Conservation (phyloP, 1,284 basidiomycete species). For the Apiotrichum sp. region DNA sequence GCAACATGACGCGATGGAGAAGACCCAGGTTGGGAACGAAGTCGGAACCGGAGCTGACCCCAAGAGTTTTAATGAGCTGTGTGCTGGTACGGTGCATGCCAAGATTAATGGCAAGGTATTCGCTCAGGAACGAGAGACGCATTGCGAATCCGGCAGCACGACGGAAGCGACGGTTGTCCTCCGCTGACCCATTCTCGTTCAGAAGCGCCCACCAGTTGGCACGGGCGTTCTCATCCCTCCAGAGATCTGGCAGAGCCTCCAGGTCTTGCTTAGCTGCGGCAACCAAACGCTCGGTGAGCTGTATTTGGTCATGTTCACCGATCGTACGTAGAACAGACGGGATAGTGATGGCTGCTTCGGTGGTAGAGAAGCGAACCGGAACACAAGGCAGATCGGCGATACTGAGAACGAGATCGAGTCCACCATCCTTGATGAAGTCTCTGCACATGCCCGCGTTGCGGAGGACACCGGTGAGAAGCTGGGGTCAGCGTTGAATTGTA, state of each 20-base stretch:
- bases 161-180: conserved; percentile 7
- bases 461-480: conserved; percentile 92
- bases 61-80: conserved; percentile 68
- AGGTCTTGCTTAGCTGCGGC: conserved; percentile 67
- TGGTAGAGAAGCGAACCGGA: conserved; percentile 81
- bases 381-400: conserved; percentile 79
- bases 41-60: conserved; percentile 58
- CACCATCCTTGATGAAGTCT: conserved; percentile 76
- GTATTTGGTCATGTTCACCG: conserved; percentile 74
- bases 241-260: conserved; percentile 64
- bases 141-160: conserved; percentile 51
- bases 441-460: conserved; percentile 78
- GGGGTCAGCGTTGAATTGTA: conserved; percentile 1
- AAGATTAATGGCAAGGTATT: conserved; percentile 60
- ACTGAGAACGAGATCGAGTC: conserved; percentile 67
- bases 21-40: conserved; percentile 70
- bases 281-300: conserved; percentile 67
- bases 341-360: conserved; percentile 71
- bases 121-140: conserved; percentile 57
- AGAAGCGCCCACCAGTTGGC: conserved; percentile 52
- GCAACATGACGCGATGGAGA: conserved; percentile 70
- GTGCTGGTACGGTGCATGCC: conserved; percentile 57
- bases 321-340: conserved; percentile 82
- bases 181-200: conserved; percentile 12
- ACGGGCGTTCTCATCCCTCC: conserved; percentile 54